A percentile compares a stretch with the other conserved stretches of the same genome.
phyloP scores from a whole-genome alignment of 208 protist species.

The Borovskyia barvae region DNA sequence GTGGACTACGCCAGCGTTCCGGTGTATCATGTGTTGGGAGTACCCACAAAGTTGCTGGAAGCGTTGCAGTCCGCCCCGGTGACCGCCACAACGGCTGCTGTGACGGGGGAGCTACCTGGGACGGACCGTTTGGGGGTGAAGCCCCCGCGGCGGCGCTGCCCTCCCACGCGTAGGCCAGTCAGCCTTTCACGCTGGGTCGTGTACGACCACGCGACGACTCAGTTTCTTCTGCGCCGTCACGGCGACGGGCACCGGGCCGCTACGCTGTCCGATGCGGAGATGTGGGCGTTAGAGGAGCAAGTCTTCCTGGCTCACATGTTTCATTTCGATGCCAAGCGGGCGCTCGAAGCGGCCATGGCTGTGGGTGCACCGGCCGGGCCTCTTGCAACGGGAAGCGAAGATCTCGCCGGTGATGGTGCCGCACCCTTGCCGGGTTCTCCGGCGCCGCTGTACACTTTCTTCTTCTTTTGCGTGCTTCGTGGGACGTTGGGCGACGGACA shows the following conservation, averaged over 20 bases:
- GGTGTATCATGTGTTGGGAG: slow-evolving; percentile 26
- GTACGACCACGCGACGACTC: slow-evolving; percentile 23
- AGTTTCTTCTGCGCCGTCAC: slow-evolving; percentile 27
- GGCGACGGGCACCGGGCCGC: not conserved
- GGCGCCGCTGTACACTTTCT: slow-evolving; percentile 15
- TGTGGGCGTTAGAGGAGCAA: slow-evolving; percentile 8
- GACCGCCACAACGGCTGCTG: too few relatives aligned
- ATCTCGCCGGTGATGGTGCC: too few relatives aligned
- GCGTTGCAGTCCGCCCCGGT: not conserved
- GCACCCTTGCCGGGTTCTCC: not conserved
- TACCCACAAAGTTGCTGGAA: slow-evolving; percentile 19
- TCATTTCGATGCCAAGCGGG: slow-evolving; percentile 15
- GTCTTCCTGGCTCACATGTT: slow-evolving; percentile 33
- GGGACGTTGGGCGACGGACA: not conserved
- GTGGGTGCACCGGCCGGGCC: not conserved
- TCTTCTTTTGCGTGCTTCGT: slow-evolving; percentile 19
- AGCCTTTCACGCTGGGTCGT: slow-evolving; percentile 24
- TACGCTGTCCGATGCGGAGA: not conserved
- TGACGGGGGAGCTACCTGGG: too few relatives aligned
- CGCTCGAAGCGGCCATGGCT: slow-evolving; percentile 13
- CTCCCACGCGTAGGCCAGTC: not conserved
- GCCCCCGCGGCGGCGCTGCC: too few relatives aligned
- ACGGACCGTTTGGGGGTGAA: too few relatives aligned
- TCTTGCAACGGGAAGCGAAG: too few relatives aligned
- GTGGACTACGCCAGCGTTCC: slow-evolving; percentile 23